phyloP scores from a whole-genome alignment of 441 rosid genomes.

The Adansonia grandidieri region DNA sequence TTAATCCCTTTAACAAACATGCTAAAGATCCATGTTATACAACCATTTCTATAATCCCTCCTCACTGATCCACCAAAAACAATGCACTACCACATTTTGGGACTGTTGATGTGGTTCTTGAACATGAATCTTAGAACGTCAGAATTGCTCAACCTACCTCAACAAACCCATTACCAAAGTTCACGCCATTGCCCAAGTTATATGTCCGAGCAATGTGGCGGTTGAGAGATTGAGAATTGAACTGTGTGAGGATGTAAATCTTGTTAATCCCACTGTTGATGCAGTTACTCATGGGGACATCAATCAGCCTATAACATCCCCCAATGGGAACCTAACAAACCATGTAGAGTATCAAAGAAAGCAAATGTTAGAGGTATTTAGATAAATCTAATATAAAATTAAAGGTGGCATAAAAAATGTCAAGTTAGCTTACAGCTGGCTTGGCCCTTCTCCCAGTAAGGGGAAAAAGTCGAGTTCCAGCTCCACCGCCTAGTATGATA shows the following conservation, averaged over 20 bases:
- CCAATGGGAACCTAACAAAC: constrained; percentile 76
- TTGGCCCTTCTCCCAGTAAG: constrained; percentile 78
- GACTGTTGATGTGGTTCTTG: background rate
- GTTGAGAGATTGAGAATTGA: constrained; percentile 86
- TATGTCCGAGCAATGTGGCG: constrained; percentile 80
- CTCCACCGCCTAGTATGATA: constrained; percentile 89
- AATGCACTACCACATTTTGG: background rate
- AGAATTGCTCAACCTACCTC: constrained; percentile 53
- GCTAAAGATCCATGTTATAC: background rate
- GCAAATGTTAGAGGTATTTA: constrained; percentile 15
- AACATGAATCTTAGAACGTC: constrained; percentile 9
- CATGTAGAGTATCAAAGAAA: constrained; percentile 23
- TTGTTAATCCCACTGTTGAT: constrained; percentile 84
- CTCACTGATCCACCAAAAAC: background rate
- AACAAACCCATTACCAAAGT: constrained; percentile 80
- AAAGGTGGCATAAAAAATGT: background rate
- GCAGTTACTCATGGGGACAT: constrained; percentile 88
- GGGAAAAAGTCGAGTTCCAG: constrained; percentile 84
- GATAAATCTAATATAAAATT: background rate
- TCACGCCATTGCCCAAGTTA: constrained; percentile 66
- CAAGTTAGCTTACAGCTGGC: constrained; percentile 69
- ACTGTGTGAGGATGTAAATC: constrained; percentile 85
- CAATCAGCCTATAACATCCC: constrained; percentile 85
- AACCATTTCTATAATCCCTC: background rate
- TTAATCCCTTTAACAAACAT: constrained; percentile 5